These are phyloP conservation scores for Arachis stenosperma DNA, from an alignment of 306 rosid species.

Conservation along the genomic window DNA sequence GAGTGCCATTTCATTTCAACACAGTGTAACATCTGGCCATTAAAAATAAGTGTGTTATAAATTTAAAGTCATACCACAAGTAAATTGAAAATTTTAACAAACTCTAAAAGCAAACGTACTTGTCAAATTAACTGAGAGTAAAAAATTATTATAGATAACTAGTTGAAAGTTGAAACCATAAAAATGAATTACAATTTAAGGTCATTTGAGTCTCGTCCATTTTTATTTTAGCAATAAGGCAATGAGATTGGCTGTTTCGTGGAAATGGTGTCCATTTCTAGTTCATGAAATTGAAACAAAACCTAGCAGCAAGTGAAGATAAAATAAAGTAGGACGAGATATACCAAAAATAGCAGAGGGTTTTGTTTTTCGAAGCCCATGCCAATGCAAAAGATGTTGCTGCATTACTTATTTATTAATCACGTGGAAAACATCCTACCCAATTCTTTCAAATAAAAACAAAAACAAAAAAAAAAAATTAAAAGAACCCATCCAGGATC, in stretches of 20 bases:
- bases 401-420: neutral
- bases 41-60: neutral
- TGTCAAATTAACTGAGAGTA: neutral
- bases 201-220: neutral
- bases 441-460: neutral
- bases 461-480: too few relatives aligned
- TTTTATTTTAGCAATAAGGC: too few relatives aligned
- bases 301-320: neutral
- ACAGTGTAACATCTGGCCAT: neutral
- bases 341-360: neutral
- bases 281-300: conserved; percentile 3
- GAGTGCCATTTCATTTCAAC: neutral
- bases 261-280: neutral
- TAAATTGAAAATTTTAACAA: neutral
- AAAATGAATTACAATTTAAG: neutral
- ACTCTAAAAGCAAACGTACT: neutral
- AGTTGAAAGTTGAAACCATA: neutral
- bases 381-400: neutral
- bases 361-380: neutral
- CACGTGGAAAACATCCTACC: neutral
- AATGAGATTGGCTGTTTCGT: neutral
- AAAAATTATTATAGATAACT: neutral
- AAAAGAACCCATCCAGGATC: too few relatives aligned
- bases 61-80: neutral
- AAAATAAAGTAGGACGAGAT: neutral